Base-by-base conservation (phyloP, 768 basidiomycete species). In the Mycena amicta region DNA sequence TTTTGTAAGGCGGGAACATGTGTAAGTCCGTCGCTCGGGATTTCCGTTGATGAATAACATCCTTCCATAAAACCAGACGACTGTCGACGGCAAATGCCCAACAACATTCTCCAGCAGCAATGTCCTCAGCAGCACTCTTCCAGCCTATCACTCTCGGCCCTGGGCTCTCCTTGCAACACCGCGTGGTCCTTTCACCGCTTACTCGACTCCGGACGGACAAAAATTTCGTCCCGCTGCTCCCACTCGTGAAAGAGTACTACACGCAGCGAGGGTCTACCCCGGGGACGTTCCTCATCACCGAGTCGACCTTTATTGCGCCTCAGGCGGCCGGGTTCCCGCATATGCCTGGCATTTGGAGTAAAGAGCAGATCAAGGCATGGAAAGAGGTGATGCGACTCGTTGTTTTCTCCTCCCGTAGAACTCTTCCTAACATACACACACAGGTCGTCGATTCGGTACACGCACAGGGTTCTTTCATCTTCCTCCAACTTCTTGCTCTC, bases 381-480 rank as follows among this genome's bases (percentile, higher is more conserved):
- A 79, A 78, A 57, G 60, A 66, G 61, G 75, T 75, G 5, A 51
- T 30, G 30, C 23, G 13, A 12, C 41, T n/a, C 8, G 8, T 23
- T 25, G 3, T 43, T 59, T 47, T 27, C 18, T 43, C 26, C 47
- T 45, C 28, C 40, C 3, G 33, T 25, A 23, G 27, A 37, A 31
- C 20, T 16, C 20, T 40, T 26, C 45, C 23, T 37, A 52, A 45
- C 31, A 16, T 29, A 18, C 0, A 26, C 8, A 2, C 29, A 29
- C 33, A 76, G 76, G 67, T 86, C 26, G 77, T 76, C 27, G 74
- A 78, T 8, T 74, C 73, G 0, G 82, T 84, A 0, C 83, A 84
- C 64, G 74, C 73, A 6, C 73, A 79, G 43, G 78, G 78, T 3
- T 80, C 75, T 0, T 77, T 72, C 65, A 76, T 81, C 54, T 77